Evolutionary conservation across 495 filamentous ascomycete genomes (phyloP).

Genomic region (Aspergillus saccharolyticus): DNA sequence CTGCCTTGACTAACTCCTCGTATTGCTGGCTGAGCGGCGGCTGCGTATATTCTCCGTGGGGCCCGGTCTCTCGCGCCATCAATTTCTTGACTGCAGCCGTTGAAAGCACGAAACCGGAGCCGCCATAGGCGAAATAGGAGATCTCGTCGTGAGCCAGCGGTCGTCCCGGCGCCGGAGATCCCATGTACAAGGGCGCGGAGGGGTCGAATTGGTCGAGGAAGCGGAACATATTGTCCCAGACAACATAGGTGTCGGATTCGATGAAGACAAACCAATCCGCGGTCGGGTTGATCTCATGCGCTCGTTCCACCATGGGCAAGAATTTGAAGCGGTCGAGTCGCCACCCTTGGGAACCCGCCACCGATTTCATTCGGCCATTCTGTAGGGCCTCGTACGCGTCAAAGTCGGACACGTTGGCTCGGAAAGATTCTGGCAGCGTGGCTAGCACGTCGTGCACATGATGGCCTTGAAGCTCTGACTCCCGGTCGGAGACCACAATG

Average conservation of each 20-base stretch:
- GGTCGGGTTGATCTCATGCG: constrained; percentile 47
- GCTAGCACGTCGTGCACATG: constrained; percentile 37
- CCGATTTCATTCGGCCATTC: constrained; percentile 8
- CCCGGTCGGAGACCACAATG: constrained; percentile 41
- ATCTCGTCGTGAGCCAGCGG: constrained; percentile 29
- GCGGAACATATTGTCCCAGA: constrained; percentile 59
- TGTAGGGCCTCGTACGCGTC: constrained; percentile 28
- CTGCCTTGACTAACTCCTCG: constrained; percentile 29
- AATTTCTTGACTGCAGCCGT: constrained; percentile 40
- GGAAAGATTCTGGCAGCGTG: constrained; percentile 27
- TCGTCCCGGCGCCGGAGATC: constrained; percentile 36
- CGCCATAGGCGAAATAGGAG: constrained; percentile 49
- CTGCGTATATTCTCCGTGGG: constrained; percentile 16
- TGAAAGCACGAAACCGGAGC: constrained; percentile 49
- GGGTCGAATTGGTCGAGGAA: constrained; percentile 48
- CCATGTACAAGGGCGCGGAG: constrained; percentile 48
- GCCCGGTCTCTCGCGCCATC: constrained; percentile 18
- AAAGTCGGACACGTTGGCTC: constrained; percentile 30
- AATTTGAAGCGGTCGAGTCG: constrained; percentile 62
- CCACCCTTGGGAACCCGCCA: constrained; percentile 40
- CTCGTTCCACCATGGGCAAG: constrained; percentile 54
- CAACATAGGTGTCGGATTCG: constrained; percentile 58
- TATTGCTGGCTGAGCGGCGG: constrained; percentile 29
- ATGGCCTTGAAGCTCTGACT: constrained; percentile 30
- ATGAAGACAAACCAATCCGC: constrained; percentile 60